Evolutionary conservation across 495 filamentous ascomycete species (phyloP).

Genomic region (Umbilicaria muhlenbergii): DNA sequence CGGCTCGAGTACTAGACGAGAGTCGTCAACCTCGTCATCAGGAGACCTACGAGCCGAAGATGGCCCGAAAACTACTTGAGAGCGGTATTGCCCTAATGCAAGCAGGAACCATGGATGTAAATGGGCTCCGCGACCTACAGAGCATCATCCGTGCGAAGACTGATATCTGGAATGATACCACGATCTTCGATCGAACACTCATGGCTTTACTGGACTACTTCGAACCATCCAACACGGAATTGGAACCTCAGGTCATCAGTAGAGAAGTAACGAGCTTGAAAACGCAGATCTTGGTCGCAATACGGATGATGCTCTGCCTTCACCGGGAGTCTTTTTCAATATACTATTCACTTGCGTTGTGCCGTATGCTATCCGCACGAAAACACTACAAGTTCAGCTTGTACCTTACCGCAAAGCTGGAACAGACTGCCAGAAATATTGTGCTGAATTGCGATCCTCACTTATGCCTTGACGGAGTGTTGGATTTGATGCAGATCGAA

Average conservation of each 20-base stretch:
- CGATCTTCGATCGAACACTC: constrained; percentile 58
- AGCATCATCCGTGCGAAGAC: constrained; percentile 54
- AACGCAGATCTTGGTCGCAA: constrained; percentile 65
- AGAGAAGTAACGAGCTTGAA: constrained; percentile 52
- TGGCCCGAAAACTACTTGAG: constrained; percentile 43
- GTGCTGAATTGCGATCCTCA: constrained; percentile 29
- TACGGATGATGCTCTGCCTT: constrained; percentile 60
- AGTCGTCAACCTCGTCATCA: constrained; percentile 13
- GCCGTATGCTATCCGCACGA: constrained; percentile 51
- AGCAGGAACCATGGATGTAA: constrained; percentile 58
- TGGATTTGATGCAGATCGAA: constrained; percentile 29
- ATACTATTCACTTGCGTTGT: constrained; percentile 48
- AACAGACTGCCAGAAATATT: constrained; percentile 40
- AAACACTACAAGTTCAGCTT: constrained; percentile 33
- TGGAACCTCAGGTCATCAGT: constrained; percentile 30
- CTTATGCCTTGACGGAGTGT: constrained; percentile 31
- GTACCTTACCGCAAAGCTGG: constrained; percentile 42
- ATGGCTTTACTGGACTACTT: constrained; percentile 61
- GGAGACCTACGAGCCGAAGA: constrained; percentile 28
- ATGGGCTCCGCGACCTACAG: constrained; percentile 80
- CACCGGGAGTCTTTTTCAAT: constrained; percentile 46
- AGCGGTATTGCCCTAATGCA: constrained; percentile 65
- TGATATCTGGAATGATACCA: constrained; percentile 34
- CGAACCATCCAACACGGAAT: constrained; percentile 31
- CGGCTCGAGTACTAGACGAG: constrained; percentile 12